Evolutionary conservation across 202 grass and related monocot genomes (phyloP), one percentile per base, ranked within the genome.

Genomic region (Carex arenaria): DNA sequence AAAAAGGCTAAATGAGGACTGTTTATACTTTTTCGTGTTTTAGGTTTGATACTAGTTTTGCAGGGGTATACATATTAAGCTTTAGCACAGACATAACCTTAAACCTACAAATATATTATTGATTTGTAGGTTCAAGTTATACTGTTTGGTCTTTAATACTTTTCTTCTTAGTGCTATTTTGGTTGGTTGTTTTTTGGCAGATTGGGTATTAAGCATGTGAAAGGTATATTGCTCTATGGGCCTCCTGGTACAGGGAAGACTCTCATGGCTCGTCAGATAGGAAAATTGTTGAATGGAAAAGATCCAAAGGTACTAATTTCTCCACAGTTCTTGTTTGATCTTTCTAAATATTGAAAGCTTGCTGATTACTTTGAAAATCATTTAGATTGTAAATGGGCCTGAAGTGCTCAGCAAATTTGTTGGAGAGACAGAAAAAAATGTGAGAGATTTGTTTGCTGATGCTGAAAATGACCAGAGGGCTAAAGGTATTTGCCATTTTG

Each of bases 381-480:
- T 69, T 55, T 82, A 82, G 80, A 82, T 90, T 92, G 93, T 99
- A 49, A 99, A 99, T 88, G 96, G 96, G 20, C 93, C 96, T 80
- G 93, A 95, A 90, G 96, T 99, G 65, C 69, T 99, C 78, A 99
- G 96, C 89, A 99, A 99, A 72, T 99, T 93, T 84, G 96, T 99
- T 86, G 96, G 96, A 89, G 96, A 99, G 89, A 99, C 93, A 15
- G 96, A 99, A 86, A 99, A 99, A 73, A 99, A 99, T 10, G 96
- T 99, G 67, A 99, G 96, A 89, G 96, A 99, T 90, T 89, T 99
- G 82, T 99, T 99, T 90, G 85, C 90, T 52, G 96, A 99, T 87
- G 96, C 96, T 87, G 93, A 99, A 83, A 95, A 86, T 89, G 96
- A 99, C 13, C 96, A 99, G 74, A 94, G 72, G 83, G 60, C 89